Evolutionary conservation across 2,329 filamentous ascomycete genomes (phyloP).

Genomic region (Cyphellophora attinorum): DNA sequence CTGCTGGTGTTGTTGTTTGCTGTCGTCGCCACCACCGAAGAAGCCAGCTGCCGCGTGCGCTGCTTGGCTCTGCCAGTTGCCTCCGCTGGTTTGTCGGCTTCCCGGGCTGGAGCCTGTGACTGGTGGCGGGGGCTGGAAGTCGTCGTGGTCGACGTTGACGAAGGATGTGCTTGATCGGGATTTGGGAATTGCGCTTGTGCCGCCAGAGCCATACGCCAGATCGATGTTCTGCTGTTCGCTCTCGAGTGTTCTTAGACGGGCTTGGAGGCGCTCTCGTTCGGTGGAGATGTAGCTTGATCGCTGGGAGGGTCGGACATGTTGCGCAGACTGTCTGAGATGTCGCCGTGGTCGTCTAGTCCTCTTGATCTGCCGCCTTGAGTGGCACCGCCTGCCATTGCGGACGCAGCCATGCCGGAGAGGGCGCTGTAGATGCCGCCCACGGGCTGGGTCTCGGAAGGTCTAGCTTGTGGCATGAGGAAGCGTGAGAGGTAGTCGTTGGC

Average conservation of each 20-base stretch:
- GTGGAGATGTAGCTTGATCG: constrained; percentile 64
- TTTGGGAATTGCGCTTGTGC: constrained; percentile 35
- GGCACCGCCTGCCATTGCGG: constrained; percentile 29
- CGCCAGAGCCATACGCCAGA: constrained; percentile 29
- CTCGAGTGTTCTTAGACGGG: constrained; percentile 68
- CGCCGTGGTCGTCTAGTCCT: constrained; percentile 8
- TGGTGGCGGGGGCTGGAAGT: constrained; percentile 38
- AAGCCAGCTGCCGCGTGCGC: constrained; percentile 16
- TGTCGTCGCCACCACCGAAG: constrained; percentile 7
- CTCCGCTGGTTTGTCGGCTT: neutral
- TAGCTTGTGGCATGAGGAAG: constrained; percentile 70
- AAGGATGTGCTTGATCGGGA: constrained; percentile 83
- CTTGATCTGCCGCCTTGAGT: constrained; percentile 23
- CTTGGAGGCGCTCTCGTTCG: constrained; percentile 67
- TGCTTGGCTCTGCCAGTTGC: constrained; percentile 1
- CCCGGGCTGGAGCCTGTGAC: constrained; percentile 7
- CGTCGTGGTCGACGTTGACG: constrained; percentile 75
- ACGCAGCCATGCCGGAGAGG: constrained; percentile 62
- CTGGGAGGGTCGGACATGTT: no score
- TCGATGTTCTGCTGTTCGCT: constrained; percentile 60
- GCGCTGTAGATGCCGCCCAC: constrained; percentile 54
- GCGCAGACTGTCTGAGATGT: constrained; percentile 30
- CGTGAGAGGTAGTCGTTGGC: constrained; percentile 74
- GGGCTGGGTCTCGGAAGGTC: constrained; percentile 39
- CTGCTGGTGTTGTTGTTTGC: constrained; percentile 4